phyloP scores from a whole-genome alignment of 2,329 filamentous ascomycete species.

The Rhinocladiella mackenziei region DNA sequence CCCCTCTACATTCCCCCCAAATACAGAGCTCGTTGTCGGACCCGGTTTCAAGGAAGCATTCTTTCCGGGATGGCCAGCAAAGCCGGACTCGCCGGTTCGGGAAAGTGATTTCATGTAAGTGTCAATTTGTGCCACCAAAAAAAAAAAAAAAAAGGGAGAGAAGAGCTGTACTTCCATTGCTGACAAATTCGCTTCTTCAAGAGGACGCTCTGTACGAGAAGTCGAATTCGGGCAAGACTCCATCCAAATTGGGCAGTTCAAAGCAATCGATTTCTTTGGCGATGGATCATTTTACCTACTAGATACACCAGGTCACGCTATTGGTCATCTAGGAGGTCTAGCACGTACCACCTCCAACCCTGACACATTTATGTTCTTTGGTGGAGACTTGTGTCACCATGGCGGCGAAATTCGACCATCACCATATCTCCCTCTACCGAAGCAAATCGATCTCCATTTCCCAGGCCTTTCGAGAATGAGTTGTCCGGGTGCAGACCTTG shows the following conservation, averaged over 20 bases:
- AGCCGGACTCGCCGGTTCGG: conserved; percentile 35
- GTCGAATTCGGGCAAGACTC: conserved; percentile 11
- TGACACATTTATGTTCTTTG: conserved; percentile 47
- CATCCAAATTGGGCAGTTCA: conserved; percentile 37
- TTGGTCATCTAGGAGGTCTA: conserved; percentile 50
- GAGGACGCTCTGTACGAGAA: conserved; percentile 29
- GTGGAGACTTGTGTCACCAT: conserved; percentile 48
- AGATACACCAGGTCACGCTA: conserved; percentile 46
- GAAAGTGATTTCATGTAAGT: conserved; percentile 37
- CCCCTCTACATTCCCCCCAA: conserved; percentile 44
- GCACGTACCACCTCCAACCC: conserved; percentile 40
- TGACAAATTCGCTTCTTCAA: too few relatives aligned
- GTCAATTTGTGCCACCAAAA: too few relatives aligned
- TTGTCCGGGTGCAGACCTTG: conserved; percentile 6
- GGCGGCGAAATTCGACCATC: conserved; percentile 23
- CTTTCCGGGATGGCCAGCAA: conserved; percentile 47
- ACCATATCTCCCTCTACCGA: conserved; percentile 9
- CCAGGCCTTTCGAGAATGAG: neutral
- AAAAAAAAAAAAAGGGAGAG: too few relatives aligned
- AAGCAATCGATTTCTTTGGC: conserved; percentile 41
- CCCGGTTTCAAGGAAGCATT: conserved; percentile 47
- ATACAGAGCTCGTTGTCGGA: conserved; percentile 51
- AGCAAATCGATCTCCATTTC: conserved; percentile 7
- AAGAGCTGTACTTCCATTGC: too few relatives aligned
- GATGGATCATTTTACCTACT: conserved; percentile 44